Conservation (phyloP, 2,329 filamentous ascomycete species). For the Xylariomycetidae sp. region DNA sequence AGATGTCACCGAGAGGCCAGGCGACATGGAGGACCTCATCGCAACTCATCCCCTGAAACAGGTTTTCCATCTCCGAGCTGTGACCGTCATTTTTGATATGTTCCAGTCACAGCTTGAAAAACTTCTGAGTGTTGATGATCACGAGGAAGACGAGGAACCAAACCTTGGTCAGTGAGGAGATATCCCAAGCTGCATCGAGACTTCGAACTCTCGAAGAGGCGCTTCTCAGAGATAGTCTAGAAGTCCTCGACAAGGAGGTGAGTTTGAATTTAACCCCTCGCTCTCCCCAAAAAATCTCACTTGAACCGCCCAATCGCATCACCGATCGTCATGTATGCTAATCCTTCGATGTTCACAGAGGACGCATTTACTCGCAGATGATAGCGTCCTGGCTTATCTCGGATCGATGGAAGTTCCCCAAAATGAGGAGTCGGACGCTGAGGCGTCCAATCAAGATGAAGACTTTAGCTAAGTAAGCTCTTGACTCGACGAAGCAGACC, state of each 20-base stretch:
- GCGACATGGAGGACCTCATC: slow-evolving; percentile 60
- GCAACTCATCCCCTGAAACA: slow-evolving; percentile 58
- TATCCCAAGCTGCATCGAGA: slow-evolving; percentile 2
- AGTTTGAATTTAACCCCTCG: too few species aligned
- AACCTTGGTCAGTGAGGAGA: slow-evolving; percentile 1
- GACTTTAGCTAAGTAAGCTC: slow-evolving; percentile 51
- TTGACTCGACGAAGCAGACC: too few species aligned
- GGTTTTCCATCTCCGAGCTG: slow-evolving; percentile 73
- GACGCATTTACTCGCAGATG: slow-evolving; percentile 48
- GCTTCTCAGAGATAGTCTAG: too few species aligned
- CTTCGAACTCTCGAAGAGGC: too few species aligned
- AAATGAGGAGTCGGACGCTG: slow-evolving; percentile 33
- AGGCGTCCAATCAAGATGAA: slow-evolving; percentile 43
- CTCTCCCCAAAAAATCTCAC: too few species aligned
- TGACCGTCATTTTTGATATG: slow-evolving; percentile 63
- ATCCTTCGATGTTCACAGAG: too few species aligned
- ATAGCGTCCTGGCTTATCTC: slow-evolving; percentile 60
- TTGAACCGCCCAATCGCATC: too few species aligned
- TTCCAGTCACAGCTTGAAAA: slow-evolving; percentile 63
- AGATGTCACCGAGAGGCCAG: slow-evolving; percentile 50
- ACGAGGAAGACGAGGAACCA: background rate
- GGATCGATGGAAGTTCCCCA: slow-evolving; percentile 44
- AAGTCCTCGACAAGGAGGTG: slow-evolving; percentile 61
- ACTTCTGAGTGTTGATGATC: too few species aligned
- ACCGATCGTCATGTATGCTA: too few species aligned